phyloP scores from a whole-genome alignment of 139 green algal species.

The Eudorina sp. region DNA sequence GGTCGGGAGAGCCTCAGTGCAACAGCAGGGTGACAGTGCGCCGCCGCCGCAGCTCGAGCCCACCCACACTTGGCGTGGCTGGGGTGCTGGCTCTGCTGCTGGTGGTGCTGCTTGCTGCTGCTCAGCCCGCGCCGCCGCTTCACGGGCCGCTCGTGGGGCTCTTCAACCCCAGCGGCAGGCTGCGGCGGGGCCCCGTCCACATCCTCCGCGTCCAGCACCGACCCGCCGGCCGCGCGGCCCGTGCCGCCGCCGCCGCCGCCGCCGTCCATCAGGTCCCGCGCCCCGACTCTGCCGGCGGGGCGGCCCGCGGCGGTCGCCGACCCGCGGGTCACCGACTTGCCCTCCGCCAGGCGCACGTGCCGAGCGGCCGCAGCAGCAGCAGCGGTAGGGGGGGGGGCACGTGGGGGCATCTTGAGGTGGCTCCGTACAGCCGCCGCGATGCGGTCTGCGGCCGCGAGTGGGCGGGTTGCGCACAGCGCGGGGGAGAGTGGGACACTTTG shows the following conservation, averaged over 20 bases:
- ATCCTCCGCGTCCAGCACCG: background rate
- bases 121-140: background rate
- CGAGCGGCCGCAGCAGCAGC: too few species aligned
- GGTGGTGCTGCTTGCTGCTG: background rate
- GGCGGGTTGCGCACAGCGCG: too few species aligned
- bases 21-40: too few species aligned
- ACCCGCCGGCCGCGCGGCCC: background rate
- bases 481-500: too few species aligned
- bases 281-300: too few species aligned
- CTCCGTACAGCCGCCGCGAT: background rate
- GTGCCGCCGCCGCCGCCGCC: background rate
- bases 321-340: background rate
- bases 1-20: too few species aligned
- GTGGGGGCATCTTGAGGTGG: background rate
- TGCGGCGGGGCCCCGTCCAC: background rate
- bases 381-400: background rate
- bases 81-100: background rate
- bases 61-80: background rate
- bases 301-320: background rate
- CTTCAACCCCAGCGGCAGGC: background rate
- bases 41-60: background rate
- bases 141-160: background rate
- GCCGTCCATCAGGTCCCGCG: too few species aligned
- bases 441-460: background rate
- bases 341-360: too few species aligned